Percentiles rank a stretch among this genome's conserved stretches.
phyloP scores from a whole-genome alignment of 176 grass and related monocot species.

The Bonia amplexicaulis region DNA sequence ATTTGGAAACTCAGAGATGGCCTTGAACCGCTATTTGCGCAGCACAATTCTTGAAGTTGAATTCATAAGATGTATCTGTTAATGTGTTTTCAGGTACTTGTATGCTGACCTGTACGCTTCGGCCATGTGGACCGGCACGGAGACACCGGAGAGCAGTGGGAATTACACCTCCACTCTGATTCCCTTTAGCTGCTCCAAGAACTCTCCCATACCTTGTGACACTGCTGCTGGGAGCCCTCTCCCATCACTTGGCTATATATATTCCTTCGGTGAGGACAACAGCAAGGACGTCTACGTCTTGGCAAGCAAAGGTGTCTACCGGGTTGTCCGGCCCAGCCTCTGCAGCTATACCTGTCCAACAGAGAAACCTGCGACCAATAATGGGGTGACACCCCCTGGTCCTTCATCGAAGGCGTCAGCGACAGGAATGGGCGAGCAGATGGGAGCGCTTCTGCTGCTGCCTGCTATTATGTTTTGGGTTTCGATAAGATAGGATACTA shows the following conservation, averaged over 20 bases:
- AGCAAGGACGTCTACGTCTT: conserved; percentile 68
- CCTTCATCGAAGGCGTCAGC: conserved; percentile 31
- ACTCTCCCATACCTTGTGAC: conserved; percentile 38
- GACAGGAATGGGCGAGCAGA: not conserved
- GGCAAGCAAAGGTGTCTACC: conserved; percentile 65
- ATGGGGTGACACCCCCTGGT: not conserved
- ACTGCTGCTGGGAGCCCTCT: conserved; percentile 51
- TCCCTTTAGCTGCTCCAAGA: conserved; percentile 60
- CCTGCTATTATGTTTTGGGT: conserved; percentile 19
- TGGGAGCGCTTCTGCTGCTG: conserved; percentile 21
- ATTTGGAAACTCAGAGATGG: not conserved
- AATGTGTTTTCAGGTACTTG: conserved; percentile 55
- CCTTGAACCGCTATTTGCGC: not conserved
- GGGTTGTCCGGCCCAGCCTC: conserved; percentile 70
- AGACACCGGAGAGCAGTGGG: conserved; percentile 54
- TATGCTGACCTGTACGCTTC: conserved; percentile 64
- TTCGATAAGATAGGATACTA: conserved; percentile 27
- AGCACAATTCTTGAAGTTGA: not conserved
- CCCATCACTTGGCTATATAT: conserved; percentile 58
- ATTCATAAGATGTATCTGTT: not conserved
- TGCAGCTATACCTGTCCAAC: conserved; percentile 53
- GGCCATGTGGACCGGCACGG: conserved; percentile 58
- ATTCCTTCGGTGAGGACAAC: conserved; percentile 83
- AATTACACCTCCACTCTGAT: conserved; percentile 59
- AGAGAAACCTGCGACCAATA: conserved; percentile 42